Evolutionary conservation across 768 basidiomycete genomes (phyloP).

Genomic region (Kwoniella sp.): DNA sequence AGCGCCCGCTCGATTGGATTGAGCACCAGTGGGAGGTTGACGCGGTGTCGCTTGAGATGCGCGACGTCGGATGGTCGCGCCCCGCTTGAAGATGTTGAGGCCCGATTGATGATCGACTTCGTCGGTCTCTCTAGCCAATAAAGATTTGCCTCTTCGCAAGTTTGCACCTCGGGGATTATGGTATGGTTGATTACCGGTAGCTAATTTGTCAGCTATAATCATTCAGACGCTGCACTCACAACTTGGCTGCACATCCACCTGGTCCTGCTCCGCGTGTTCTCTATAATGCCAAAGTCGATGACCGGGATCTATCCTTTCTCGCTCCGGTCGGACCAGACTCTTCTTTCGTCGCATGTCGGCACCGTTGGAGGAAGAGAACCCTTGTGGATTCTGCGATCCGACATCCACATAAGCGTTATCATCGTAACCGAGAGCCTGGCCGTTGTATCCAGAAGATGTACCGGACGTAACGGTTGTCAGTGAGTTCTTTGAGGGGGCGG

Average conservation of each 20-base stretch:
- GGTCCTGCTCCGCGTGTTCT: constrained; percentile 76
- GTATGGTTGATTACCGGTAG: constrained; percentile 49
- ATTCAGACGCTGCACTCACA: constrained; percentile 61
- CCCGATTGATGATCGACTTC: constrained; percentile 84
- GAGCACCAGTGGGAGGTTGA: constrained; percentile 56
- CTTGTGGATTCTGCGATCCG: constrained; percentile 31
- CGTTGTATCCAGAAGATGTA: constrained; percentile 19
- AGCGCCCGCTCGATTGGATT: constrained; percentile 56
- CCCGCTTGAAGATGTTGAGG: constrained; percentile 84
- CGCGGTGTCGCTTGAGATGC: constrained; percentile 58
- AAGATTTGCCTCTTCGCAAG: constrained; percentile 76
- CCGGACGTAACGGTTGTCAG: constrained; percentile 27
- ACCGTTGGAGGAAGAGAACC: constrained; percentile 39
- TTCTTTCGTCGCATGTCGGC: constrained; percentile 71
- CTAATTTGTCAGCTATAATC: constrained; percentile 27
- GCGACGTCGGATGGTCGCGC: constrained; percentile 73
- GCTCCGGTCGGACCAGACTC: constrained; percentile 85
- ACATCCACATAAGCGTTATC: constrained; percentile 44
- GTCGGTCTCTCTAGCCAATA: constrained; percentile 80
- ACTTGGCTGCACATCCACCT: constrained; percentile 72
- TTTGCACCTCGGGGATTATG: constrained; percentile 30
- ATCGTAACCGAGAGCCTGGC: constrained; percentile 32
- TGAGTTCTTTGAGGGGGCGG: constrained; percentile 34
- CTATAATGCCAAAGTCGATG: constrained; percentile 95
- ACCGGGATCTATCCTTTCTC: constrained; percentile 92